Conservation (phyloP, 148 eudicot species). For the Polygonum aviculare region DNA sequence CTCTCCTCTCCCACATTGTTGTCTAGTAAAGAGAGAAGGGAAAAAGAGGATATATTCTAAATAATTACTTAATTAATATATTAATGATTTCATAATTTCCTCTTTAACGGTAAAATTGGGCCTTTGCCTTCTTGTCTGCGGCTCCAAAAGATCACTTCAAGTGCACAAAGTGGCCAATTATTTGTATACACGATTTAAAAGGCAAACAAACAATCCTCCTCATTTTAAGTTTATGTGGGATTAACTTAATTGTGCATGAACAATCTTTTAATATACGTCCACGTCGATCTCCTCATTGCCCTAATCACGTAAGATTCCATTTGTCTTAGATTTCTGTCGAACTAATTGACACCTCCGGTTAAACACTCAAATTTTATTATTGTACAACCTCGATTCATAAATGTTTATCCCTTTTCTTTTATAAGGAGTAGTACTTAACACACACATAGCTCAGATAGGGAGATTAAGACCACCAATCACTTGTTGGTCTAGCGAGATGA, state of each 20-base stretch:
- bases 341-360: not conserved
- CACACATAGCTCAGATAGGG: too few species aligned
- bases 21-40: not conserved
- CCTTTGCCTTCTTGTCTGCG: not conserved
- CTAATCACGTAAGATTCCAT: constrained; percentile 2
- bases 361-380: too few species aligned
- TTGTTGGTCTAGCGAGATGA: too few species aligned
- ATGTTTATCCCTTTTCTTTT: too few species aligned
- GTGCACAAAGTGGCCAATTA: not conserved
- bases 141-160: not conserved
- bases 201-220: constrained; percentile 3
- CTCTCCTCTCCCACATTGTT: not conserved
- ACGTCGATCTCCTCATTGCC: not conserved
- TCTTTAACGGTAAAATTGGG: constrained; percentile 3
- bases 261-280: constrained; percentile 4
- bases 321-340: not conserved
- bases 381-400: too few species aligned
- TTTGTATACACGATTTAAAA: not conserved
- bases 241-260: not conserved
- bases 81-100: not conserved
- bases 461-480: too few species aligned
- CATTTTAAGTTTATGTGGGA: constrained; percentile 4
- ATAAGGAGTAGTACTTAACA: too few species aligned
- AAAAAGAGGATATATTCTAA: not conserved
- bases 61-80: not conserved